phyloP scores from a whole-genome alignment of 2,329 filamentous ascomycete genomes.

The Talaromyces rugulosus region DNA sequence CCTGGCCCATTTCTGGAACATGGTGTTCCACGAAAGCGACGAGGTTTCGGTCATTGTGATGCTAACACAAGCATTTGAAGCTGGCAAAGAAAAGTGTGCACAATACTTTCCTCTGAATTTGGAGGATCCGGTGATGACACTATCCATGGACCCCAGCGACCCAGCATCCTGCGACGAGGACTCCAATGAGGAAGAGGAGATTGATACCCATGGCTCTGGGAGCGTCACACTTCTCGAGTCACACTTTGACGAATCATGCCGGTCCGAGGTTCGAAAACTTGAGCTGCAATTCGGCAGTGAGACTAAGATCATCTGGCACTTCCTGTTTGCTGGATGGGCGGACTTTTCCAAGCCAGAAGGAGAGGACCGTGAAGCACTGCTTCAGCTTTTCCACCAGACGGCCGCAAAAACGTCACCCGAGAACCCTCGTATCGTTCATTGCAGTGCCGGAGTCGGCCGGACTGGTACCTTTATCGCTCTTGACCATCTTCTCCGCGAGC shows the following conservation, averaged over 20 bases:
- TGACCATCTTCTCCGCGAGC: slow-evolving; percentile 82
- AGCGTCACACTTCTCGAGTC: slow-evolving; percentile 59
- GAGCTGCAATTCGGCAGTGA: slow-evolving; percentile 46
- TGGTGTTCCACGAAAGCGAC: slow-evolving; percentile 78
- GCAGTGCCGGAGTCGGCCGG: slow-evolving; percentile 87
- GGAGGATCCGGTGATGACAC: slow-evolving; percentile 48
- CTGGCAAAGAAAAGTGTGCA: slow-evolving; percentile 74
- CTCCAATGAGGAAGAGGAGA: slow-evolving; percentile 58
- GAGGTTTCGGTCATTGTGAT: slow-evolving; percentile 83
- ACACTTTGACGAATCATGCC: slow-evolving; percentile 52
- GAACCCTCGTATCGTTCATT: slow-evolving; percentile 78
- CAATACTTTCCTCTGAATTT: slow-evolving; percentile 72
- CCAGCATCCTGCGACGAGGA: slow-evolving; percentile 16
- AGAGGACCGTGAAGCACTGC: slow-evolving; percentile 46
- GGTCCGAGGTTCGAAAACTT: slow-evolving; percentile 71
- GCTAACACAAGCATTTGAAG: slow-evolving; percentile 85
- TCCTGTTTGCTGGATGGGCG: slow-evolving; percentile 83
- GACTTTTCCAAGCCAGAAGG: slow-evolving; percentile 77
- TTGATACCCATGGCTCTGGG: slow-evolving; percentile 61
- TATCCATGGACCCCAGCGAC: slow-evolving; percentile 30
- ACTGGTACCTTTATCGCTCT: slow-evolving; percentile 94
- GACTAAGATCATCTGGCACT: slow-evolving; percentile 71
- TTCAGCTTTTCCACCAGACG: slow-evolving; percentile 48
- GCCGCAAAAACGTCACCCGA: slow-evolving; percentile 42
- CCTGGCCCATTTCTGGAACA: slow-evolving; percentile 85